Base-by-base conservation (phyloP, 2,329 filamentous ascomycete species). In the Rutstroemia sp. region DNA sequence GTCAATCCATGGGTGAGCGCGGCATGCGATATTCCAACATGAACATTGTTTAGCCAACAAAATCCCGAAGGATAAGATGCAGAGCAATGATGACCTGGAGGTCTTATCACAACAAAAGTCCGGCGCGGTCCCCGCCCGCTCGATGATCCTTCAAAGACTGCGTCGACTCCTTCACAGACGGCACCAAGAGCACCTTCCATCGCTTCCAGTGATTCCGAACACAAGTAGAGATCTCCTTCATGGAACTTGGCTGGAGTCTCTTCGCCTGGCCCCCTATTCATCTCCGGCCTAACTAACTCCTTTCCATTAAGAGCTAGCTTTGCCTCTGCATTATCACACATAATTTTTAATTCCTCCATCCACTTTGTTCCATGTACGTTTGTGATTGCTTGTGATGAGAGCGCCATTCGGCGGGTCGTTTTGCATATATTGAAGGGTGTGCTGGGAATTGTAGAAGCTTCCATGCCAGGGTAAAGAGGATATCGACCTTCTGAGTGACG, bases 1-100 rank as follows among this genome's bases (percentile, higher is more conserved):
- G 92, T 97, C 27, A 97, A 75, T 0, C 88, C 91, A 67, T 99
- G 88, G 41, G 80, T 81, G 60, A 92, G 82, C 19, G 90, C 86
- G 10, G 86, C 92, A 70, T 99, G 89, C 71, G 95, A 88, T 62
- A 99, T 96, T 0, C 92, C 94, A 21, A 99, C 90, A 68, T 97
- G 92, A 0, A 99, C 91, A 69, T 99, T 99, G 71, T 99, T 99
- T 51, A 99, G 75, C 92, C 94, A 99, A 74, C 94, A 99, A 69
- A 99, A 99, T 0, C 94, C 94, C 2, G 92, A 96, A 0, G 94
- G 94, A 65, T 87, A 86, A 50, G 87, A 83, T 4, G 90, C 83
- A 2, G 92, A 96, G 72, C 94, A 99, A 69, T 99, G 94, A 69
- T 99, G 94, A 1, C 94, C 94, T 0, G 94, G 94, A 4, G 94